Evolutionary conservation across 805 yeast species (phyloP).

Genomic region (Aciculoconidium aculeatum): DNA sequence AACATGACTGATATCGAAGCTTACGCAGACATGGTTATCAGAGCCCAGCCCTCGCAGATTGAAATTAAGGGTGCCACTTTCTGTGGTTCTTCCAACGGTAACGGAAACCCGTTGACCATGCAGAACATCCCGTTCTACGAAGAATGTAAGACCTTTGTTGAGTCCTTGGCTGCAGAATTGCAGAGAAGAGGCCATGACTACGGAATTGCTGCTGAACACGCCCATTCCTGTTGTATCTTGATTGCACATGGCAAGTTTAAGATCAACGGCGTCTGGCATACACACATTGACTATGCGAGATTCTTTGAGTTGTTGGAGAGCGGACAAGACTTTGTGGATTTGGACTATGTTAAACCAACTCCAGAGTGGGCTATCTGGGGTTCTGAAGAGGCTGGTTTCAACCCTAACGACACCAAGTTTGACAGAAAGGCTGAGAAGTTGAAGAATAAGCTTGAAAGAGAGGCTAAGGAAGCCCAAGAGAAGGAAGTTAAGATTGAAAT

Average conservation of each 20-base stretch:
- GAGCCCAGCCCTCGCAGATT: constrained; percentile 79
- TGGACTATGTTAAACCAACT: constrained; percentile 77
- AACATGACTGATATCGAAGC: constrained; percentile 75
- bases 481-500: constrained; percentile 5
- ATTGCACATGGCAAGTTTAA: constrained; percentile 72
- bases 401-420: constrained; percentile 73
- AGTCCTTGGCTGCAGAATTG: constrained; percentile 54
- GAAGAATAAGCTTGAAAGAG: constrained; percentile 41
- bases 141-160: constrained; percentile 77
- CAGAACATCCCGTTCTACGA: constrained; percentile 92
- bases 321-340: constrained; percentile 64
- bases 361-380: constrained; percentile 94
- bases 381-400: constrained; percentile 78
- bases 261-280: constrained; percentile 71
- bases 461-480: constrained; percentile 13
- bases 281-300: constrained; percentile 78
- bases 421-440: constrained; percentile 58
- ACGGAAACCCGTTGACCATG: constrained; percentile 89
- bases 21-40: constrained; percentile 80
- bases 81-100: constrained; percentile 81
- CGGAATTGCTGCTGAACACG: constrained; percentile 90
- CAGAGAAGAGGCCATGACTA: constrained; percentile 63
- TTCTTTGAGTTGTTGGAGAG: constrained; percentile 65
- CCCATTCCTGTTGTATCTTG: constrained; percentile 88
- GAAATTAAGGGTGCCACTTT: constrained; percentile 95